These are phyloP conservation scores for Capronia epimyces DNA, from an alignment of 2,329 filamentous ascomycete species.

Conservation along the genomic window DNA sequence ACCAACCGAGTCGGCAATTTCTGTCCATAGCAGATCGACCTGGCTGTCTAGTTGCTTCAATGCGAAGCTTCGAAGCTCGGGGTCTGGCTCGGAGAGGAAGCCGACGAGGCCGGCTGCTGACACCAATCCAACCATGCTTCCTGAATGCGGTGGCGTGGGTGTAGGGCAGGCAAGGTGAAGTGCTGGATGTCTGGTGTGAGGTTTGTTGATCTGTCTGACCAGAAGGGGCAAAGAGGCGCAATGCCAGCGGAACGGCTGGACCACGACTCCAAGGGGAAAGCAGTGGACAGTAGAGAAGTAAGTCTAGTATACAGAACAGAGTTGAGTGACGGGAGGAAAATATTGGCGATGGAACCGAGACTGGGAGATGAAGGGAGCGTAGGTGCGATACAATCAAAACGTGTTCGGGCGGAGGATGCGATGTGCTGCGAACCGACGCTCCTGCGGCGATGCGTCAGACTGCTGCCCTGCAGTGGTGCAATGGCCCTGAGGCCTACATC, in stretches of 20 bases:
- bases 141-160: slow-evolving; percentile 6
- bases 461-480: not conserved
- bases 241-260: not conserved
- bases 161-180: slow-evolving; percentile 1
- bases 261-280: slow-evolving; percentile 2
- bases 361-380: slow-evolving; percentile 9
- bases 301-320: slow-evolving; percentile 25
- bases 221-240: slow-evolving; percentile 13
- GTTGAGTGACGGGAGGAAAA: slow-evolving; percentile 6
- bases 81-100: slow-evolving; percentile 90
- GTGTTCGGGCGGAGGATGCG: not conserved
- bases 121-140: slow-evolving; percentile 78
- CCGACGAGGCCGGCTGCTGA: slow-evolving; percentile 92
- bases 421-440: slow-evolving; percentile 2
- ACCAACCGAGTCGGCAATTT: slow-evolving; percentile 85
- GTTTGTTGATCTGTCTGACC: slow-evolving; percentile 15
- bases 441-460: slow-evolving; percentile 2
- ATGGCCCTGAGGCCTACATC: not conserved
- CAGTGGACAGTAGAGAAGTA: slow-evolving; percentile 15
- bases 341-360: slow-evolving; percentile 10
- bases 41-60: slow-evolving; percentile 92
- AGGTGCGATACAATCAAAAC: not conserved
- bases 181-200: not conserved
- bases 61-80: slow-evolving; percentile 89
- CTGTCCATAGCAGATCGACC: slow-evolving; percentile 95